phyloP scores from a whole-genome alignment of 306 rosid genomes.

The Begonia fuchsioides region DNA sequence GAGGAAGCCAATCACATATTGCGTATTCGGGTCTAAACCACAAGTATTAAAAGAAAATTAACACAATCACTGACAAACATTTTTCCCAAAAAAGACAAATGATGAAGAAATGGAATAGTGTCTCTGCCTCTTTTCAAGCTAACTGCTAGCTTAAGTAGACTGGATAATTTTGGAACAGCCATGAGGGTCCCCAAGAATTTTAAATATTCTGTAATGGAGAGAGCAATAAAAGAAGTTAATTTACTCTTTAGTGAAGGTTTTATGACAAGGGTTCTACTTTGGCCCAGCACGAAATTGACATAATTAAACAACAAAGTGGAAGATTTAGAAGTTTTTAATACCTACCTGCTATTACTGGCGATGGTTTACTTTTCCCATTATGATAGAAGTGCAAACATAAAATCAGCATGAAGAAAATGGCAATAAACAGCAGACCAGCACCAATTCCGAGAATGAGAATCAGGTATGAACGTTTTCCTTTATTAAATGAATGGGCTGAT shows the following conservation, averaged over 20 bases:
- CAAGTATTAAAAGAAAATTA: too few species aligned
- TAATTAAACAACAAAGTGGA: constrained; percentile 2
- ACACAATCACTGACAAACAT: too few species aligned
- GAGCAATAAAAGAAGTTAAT: too few species aligned
- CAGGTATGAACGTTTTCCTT: constrained; percentile 47
- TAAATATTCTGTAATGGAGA: too few species aligned
- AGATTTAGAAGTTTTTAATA: constrained; percentile 5
- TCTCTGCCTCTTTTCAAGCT: constrained; percentile 5
- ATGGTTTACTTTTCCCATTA: constrained; percentile 31
- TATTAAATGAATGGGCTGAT: constrained; percentile 26
- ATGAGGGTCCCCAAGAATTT: background rate
- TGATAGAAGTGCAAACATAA: constrained; percentile 42
- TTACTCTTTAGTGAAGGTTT: too few species aligned
- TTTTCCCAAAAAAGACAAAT: too few species aligned
- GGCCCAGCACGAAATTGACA: background rate
- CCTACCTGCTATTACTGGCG: constrained; percentile 47
- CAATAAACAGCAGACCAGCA: constrained; percentile 50
- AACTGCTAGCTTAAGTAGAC: too few species aligned
- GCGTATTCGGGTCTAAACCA: too few species aligned
- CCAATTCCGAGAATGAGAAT: constrained; percentile 54
- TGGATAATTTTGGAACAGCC: too few species aligned
- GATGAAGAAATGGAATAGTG: background rate
- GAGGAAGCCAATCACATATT: too few species aligned
- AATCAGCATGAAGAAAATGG: constrained; percentile 35
- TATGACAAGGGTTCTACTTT: too few species aligned